A percentile compares a stretch with the other conserved stretches of the same genome.
These are phyloP conservation scores for Diaporthe aspalathi DNA, from an alignment of 2,329 filamentous ascomycete species.

Conservation along the genomic window DNA sequence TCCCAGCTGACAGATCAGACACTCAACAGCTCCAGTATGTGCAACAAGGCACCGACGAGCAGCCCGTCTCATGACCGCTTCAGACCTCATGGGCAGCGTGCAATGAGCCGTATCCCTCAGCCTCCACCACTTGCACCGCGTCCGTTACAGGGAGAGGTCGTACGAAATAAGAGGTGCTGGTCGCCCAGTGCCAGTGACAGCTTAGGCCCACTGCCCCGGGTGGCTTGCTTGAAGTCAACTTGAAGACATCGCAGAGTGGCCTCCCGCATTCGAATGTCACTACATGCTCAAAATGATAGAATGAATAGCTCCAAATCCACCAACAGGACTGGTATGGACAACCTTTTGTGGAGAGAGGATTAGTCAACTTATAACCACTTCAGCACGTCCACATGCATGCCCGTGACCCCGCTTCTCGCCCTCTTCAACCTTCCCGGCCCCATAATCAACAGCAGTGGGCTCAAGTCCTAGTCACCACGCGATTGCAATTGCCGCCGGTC, in stretches of 20 bases:
- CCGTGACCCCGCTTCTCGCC: constrained; percentile 4
- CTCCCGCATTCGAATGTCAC: background rate
- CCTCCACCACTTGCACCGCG: background rate
- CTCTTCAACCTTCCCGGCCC: background rate
- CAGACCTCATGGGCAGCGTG: background rate
- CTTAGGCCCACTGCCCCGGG: background rate
- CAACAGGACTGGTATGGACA: background rate
- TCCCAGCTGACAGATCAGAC: no score
- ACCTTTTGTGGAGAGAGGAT: background rate
- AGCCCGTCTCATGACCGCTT: no score
- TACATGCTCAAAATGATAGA: background rate
- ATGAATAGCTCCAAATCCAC: background rate
- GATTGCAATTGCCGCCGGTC: background rate
- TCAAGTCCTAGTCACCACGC: background rate
- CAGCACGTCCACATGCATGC: background rate
- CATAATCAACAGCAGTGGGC: background rate
- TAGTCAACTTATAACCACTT: constrained; percentile 18
- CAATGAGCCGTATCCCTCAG: background rate
- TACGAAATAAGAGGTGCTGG: background rate
- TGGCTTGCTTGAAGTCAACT: background rate
- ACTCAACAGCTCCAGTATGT: no score
- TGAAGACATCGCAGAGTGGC: background rate
- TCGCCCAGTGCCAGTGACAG: background rate
- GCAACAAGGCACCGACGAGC: no score
- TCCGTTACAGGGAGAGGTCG: background rate